These are phyloP conservation scores for Pezicula radicicola DNA, from an alignment of 2,329 filamentous ascomycete species.

Conservation along the genomic window DNA sequence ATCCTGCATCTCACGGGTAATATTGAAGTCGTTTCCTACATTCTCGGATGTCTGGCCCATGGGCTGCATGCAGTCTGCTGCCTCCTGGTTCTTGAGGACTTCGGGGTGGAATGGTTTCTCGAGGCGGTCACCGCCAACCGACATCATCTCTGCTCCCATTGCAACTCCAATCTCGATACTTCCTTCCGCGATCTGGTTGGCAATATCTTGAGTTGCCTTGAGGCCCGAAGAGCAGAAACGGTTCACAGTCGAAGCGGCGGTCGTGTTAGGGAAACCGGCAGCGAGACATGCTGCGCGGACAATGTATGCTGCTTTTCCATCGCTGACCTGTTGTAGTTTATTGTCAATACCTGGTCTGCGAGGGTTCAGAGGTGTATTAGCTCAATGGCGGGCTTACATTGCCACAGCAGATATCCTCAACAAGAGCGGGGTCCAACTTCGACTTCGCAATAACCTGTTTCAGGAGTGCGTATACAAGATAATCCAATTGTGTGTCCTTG, in stretches of 20 bases:
- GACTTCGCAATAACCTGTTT: slow-evolving; percentile 71
- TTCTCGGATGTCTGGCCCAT: slow-evolving; percentile 99
- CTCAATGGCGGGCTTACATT: slow-evolving; percentile 59
- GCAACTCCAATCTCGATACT: slow-evolving; percentile 86
- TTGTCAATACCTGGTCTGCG: too few relatives aligned
- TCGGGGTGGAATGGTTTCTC: slow-evolving; percentile 74
- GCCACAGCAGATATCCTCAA: slow-evolving; percentile 89
- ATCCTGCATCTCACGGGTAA: slow-evolving; percentile 79
- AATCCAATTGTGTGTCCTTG: slow-evolving; percentile 91
- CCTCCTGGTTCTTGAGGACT: slow-evolving; percentile 72
- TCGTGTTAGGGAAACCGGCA: slow-evolving; percentile 90
- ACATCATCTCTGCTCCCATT: slow-evolving; percentile 88
- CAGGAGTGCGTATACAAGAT: slow-evolving; percentile 77
- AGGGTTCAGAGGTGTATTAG: too few relatives aligned
- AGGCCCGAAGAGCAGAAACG: slow-evolving; percentile 97
- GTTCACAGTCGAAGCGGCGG: slow-evolving; percentile 79
- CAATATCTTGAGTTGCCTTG: slow-evolving; percentile 93
- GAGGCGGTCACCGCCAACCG: slow-evolving; percentile 65
- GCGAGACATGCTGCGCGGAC: slow-evolving; percentile 83
- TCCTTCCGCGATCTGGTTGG: slow-evolving; percentile 77
- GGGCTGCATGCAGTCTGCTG: slow-evolving; percentile 82
- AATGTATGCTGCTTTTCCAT: slow-evolving; percentile 86
- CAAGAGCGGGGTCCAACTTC: slow-evolving; percentile 73
- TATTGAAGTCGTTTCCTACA: slow-evolving; percentile 84
- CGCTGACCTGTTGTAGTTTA: slow-evolving; percentile 59